Percentiles rank a stretch among this genome's conserved stretches.
These are phyloP conservation scores for Phytopythium oedochilum DNA, from an alignment of 352 stramenopile genomes.

Conservation along the genomic window DNA sequence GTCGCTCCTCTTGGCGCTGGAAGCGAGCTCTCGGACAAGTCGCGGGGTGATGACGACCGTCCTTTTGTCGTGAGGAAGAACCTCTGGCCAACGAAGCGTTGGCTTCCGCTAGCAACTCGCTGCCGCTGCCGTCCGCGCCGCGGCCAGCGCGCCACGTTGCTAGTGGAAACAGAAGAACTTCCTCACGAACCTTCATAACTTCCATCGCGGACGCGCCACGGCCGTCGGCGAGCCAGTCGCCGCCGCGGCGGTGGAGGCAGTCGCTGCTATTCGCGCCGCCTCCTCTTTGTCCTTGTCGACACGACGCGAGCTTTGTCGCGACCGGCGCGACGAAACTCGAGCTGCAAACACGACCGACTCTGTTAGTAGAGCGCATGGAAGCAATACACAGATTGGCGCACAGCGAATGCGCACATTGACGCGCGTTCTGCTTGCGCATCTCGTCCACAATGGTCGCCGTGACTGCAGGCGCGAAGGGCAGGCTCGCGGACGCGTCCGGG, in stretches of 20 bases:
- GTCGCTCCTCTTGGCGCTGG: too few species aligned
- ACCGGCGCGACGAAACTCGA: slow-evolving; percentile 2
- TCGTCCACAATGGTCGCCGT: slow-evolving; percentile 44
- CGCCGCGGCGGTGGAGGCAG: neutral
- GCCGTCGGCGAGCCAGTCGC: slow-evolving; percentile 6
- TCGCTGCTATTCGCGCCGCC: neutral
- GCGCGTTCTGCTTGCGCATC: slow-evolving; percentile 22
- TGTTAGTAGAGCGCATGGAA: neutral
- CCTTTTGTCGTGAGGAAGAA: slow-evolving; percentile 14
- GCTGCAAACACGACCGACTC: neutral
- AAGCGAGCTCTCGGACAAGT: too few species aligned
- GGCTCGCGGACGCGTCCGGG: slow-evolving; percentile 43
- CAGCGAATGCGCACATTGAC: neutral
- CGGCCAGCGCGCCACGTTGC: neutral
- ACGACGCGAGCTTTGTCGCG: slow-evolving; percentile 3
- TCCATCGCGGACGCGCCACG: slow-evolving; percentile 21
- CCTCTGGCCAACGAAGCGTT: neutral
- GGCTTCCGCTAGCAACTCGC: neutral
- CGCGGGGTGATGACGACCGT: too few species aligned
- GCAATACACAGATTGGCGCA: neutral
- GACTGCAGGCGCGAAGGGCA: slow-evolving; percentile 52
- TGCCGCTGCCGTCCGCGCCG: neutral
- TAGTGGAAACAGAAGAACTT: slow-evolving; percentile 29
- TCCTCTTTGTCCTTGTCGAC: slow-evolving; percentile 9
- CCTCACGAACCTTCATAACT: slow-evolving; percentile 30